Evolutionary conservation across 257 asterid genomes (phyloP), one percentile per base, ranked within the genome.

Genomic region (Gentiana macrophylla): DNA sequence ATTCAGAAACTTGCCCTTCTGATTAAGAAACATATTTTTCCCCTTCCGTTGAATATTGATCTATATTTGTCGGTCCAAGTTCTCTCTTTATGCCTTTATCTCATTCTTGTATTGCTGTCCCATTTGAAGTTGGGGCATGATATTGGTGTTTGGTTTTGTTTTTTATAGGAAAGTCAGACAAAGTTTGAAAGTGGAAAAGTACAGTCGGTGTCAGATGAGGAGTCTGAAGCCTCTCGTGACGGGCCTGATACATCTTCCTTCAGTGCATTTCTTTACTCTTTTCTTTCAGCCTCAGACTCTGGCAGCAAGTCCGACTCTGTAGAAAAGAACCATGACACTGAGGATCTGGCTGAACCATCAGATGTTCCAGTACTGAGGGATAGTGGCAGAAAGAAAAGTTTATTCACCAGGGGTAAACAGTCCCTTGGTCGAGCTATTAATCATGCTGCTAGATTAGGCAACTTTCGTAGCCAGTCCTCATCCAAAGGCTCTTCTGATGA

Each of bases 201-300:
- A n/a, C 79, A 73, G 50, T 71, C 65, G 32, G 73, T n/a, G 35
- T 62, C 64, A 5, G 78, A 81, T 56, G 87, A 72, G 62, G 86
- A 65, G 33, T 35, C 75, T 24, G 77, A 63, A 71, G 82, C 82
- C 57, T 63, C 77, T 52, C 72, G 67, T 64, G 80, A 79, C 50
- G 96, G 94, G 56, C 98, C 98, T 6, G 97, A 92, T 78, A 92
- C 98, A 15, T 85, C 98, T 50, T 92, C 98, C 1, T 85, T 92
- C 72, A 15, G 95, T 4, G 97, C 98, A 4, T 92, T 92, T 68
- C 70, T 88, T 0, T 82, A 74, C 66, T 92, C 98, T 38, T 73
- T 92, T 33, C 66, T 88, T 60, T 87, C 90, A 59, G 72, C 86
- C 62, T 73, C 98, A 3, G 88, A 78, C 53, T 55, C 82, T 54